Evolutionary conservation across 2,329 filamentous ascomycete species (phyloP).

Genomic region (Curvularia eragrostidis): DNA sequence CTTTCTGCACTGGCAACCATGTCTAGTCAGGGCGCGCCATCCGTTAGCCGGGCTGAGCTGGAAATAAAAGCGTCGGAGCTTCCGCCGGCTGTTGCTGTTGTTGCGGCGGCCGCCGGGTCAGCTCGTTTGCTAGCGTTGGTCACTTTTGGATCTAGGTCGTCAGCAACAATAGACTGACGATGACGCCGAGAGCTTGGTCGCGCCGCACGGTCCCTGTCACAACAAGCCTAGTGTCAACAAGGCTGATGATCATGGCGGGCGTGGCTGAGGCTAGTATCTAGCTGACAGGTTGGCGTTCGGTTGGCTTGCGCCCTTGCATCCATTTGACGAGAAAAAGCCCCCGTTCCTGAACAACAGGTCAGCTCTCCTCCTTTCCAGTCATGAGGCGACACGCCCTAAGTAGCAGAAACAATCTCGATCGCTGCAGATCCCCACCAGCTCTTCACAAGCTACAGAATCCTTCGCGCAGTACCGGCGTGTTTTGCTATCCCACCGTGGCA

Average conservation of each 20-base stretch:
- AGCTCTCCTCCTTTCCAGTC: background rate
- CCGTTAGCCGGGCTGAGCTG: background rate
- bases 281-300: background rate
- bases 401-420: background rate
- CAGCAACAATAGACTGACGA: background rate
- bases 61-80: background rate
- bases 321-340: background rate
- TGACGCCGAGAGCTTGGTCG: background rate
- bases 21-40: background rate
- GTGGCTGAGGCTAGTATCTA: background rate
- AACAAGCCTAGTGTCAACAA: background rate
- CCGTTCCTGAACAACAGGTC: background rate
- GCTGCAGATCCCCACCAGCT: background rate
- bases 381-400: background rate
- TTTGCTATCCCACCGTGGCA: background rate
- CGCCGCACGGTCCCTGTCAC: background rate
- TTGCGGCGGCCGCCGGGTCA: too few species aligned
- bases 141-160: background rate
- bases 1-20: background rate
- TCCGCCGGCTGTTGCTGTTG: background rate
- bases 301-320: background rate
- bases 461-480: background rate
- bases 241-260: background rate
- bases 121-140: background rate
- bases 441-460: background rate